Conservation (phyloP, 441 rosid genomes). For the Mallotus japonicus region DNA sequence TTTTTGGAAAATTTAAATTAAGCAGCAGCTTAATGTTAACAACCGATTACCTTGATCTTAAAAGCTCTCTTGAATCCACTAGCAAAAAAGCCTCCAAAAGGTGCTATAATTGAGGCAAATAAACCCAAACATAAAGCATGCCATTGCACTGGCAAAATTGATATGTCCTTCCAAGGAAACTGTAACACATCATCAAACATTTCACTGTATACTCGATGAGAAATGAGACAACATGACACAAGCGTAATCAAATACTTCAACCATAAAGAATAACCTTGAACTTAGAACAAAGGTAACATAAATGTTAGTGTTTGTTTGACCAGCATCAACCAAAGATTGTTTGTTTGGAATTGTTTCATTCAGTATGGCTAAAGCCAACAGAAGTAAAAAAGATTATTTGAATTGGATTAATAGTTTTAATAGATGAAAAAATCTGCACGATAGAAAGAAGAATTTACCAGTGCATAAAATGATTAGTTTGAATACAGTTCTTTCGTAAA, state of each 20-base stretch:
- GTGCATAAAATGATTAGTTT: not conserved
- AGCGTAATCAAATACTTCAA: not conserved
- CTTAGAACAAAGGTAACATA: not conserved
- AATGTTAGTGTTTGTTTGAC: not conserved
- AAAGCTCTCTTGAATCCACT: constrained; percentile 96
- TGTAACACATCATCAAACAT: constrained; percentile 28
- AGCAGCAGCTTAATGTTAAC: not conserved
- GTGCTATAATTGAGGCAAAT: constrained; percentile 94
- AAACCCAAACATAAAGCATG: constrained; percentile 84
- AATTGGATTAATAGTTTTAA: not conserved
- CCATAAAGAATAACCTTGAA: not conserved
- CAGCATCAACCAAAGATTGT: not conserved
- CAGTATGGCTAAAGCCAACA: not conserved
- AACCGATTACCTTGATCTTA: constrained; percentile 60
- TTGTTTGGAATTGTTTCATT: not conserved
- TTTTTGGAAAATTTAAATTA: not conserved
- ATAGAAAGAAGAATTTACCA: not conserved
- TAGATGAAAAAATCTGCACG: not conserved
- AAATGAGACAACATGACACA: constrained; percentile 1
- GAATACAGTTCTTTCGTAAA: too few species aligned
- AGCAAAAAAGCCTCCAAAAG: constrained; percentile 96
- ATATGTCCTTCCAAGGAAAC: constrained; percentile 75
- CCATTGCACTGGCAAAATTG: constrained; percentile 80
- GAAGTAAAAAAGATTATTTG: not conserved
- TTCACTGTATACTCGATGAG: not conserved